A percentile compares a stretch with the other conserved stretches of the same genome.
These are phyloP conservation scores for Phytophthora ramorum DNA, from an alignment of 352 stramenopile genomes.

Conservation along the genomic window DNA sequence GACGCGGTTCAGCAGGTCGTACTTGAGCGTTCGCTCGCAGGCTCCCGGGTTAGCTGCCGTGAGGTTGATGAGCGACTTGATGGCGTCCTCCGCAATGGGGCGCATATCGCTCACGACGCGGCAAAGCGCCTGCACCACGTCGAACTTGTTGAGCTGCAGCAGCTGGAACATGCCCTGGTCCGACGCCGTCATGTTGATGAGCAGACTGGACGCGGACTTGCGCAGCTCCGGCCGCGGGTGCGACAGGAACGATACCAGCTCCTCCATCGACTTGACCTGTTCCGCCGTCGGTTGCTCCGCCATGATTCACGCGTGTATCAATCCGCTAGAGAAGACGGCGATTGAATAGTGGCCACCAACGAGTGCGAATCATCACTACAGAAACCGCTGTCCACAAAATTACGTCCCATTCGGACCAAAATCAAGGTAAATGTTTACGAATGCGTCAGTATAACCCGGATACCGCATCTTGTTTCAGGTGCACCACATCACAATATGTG, in stretches of 20 bases:
- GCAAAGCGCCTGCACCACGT: constrained; percentile 82
- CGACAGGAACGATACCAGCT: constrained; percentile 84
- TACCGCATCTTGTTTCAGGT: constrained; percentile 2
- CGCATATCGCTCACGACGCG: constrained; percentile 86
- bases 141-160: constrained; percentile 71
- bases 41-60: constrained; percentile 73
- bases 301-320: constrained; percentile 30
- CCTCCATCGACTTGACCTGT: constrained; percentile 80
- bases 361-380: constrained; percentile 29
- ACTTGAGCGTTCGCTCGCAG: constrained; percentile 80
- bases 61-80: constrained; percentile 89
- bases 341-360: constrained; percentile 39
- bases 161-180: constrained; percentile 83
- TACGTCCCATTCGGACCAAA: not conserved
- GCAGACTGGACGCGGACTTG: constrained; percentile 83
- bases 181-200: constrained; percentile 85
- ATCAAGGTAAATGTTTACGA: not conserved
- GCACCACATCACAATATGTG: constrained; percentile 17
- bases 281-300: constrained; percentile 50
- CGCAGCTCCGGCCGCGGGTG: constrained; percentile 84
- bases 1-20: constrained; percentile 85
- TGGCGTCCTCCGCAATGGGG: constrained; percentile 83
- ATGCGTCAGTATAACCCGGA: constrained; percentile 6
- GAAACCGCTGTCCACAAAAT: constrained; percentile 18
- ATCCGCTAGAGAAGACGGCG: not conserved